Base-by-base conservation (phyloP, 192 early-diverging fungal genomes). In the Umbelopsis sp. region DNA sequence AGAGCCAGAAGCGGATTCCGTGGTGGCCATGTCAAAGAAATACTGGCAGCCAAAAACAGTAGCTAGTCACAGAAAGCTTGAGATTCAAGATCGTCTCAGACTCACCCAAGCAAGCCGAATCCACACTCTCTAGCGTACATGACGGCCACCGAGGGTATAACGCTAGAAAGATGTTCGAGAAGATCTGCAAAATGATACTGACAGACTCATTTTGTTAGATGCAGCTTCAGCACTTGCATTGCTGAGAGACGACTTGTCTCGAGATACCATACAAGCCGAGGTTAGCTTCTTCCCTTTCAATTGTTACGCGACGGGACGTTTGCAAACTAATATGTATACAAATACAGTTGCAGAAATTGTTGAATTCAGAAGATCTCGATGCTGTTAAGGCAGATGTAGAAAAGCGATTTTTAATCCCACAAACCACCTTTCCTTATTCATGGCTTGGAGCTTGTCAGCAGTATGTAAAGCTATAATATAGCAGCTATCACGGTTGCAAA, bases 361-460 rank as follows among this genome's bases (percentile, higher is more conserved):
- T 61, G 30, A 35, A 33, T 25, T 6, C 21, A 13, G 55, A 61
- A 35, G 55, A 61, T 15, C 55, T 30, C 10, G 55, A 61, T 13
- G 30, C 30, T 25, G 80, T 88, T n/a, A 76, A 77, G 44, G 66
- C 50, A 67, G 81, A 88, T 16, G 70, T 88, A 50, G 86, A 88
- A 58, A 70, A 75, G 3, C 82, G 78, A n/a, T 86, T 84, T 78
- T 73, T 88, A 35, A 80, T 81, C 48, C 85, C 87, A 11, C 77
- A 74, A 44, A 75, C 76, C 41, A 80, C 81, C 35, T 88, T 88
- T 48, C 84, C 87, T 4, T 78, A 72, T 21, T 64, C 74, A 12
- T 88, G 87, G 87, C 64, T 88, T 23, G 77, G 74, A 37, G 80
- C 83, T 49, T 88, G 81, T 69, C 87, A 88, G 78, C 79, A 86